Base-by-base conservation (phyloP, 441 rosid species). In the Viola pubescens region DNA sequence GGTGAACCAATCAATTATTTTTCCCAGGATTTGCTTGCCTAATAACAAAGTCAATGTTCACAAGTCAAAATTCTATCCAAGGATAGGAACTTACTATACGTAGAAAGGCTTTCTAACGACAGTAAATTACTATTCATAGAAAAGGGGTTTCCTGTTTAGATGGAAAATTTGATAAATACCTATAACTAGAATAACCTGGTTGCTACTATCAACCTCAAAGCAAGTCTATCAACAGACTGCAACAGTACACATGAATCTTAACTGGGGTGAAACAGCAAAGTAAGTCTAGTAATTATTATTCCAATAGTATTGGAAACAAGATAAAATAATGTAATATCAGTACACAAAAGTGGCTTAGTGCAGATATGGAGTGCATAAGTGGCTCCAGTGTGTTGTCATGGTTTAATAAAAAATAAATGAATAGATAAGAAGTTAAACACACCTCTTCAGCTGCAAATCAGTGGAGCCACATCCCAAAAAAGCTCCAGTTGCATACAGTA, bases 401-500 rank as follows among this genome's bases (percentile, higher is more conserved):
- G 16, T 3, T 40, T 12, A 3, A 39, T 14, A 54, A 39, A 37
- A 11, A 45, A 60, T 9, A 16, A 37, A 37, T 37, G 45, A 54
- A 38, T 4, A 40, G 11, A 58, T 42, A 58, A 37, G 7, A 42
- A 46, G 8, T 48, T 54, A 6, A 52, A 51, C 47, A 40, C 50
- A 56, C 59, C 48, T 43, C 38, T 60, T 57, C 59, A 43, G 46
- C 62, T 44, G 40, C 51, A 43, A 45, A 48, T 9, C 40, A 54
- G 26, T 9, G 14, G 19, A 37, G 14, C 47, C n/a, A 47, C 54
- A 39, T 68, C 60, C 43, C 50, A 11, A 34, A n/a, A n/a, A 48
- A 68, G 48, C 11, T 39, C 46, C 19, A 38, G 62, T 55, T 61
- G 52, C 8, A 54, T 54, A 52, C 56, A 41, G 9, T 40, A 42